Base-by-base conservation (phyloP, 208 protist genomes). In the Novymonas esmeraldas region DNA sequence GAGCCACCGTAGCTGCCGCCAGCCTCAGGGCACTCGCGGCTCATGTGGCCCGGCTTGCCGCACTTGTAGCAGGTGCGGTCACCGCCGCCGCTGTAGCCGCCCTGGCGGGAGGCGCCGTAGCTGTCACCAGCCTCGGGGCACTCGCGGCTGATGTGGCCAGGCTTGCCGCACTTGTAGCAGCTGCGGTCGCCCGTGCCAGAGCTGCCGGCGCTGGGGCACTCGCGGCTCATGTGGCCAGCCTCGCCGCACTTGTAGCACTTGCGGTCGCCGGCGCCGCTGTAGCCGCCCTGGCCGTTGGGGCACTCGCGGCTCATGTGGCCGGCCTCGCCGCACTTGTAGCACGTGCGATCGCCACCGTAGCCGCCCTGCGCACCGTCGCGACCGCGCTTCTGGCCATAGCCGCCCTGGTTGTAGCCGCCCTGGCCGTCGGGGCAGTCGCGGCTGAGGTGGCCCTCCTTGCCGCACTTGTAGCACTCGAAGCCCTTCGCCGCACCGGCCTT, bases 91-190 rank as follows among this genome's bases (percentile, higher is more conserved):
- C 75, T 76, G 39, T 31, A 61, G 58, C 58, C 51, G 46, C 63
- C 63, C 44, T 66, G 51, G 66, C 75, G 78, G 39, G 38, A 61
- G 58, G 54, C 51, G 46, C 63, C 63, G 50, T 66, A 59, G 66
- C 67, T 73, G 54, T 71, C 65, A 49, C 61, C 75, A 0, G 61
- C 66, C 42, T 85, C 84, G 46, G 91, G 86, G 74, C 93, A 97
- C 22, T 96, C 88, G 55, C 94, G 88, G 70, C 70, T 87, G 57
- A 89, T 81, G 81, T 91, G 92, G 52, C 85, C 92, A 6, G 79
- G 56, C 78, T 93, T 71, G 42, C 92, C 92, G 73, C 92, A 96
- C 78, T 90, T 84, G 72, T 74, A 84, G 89, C 92, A 96, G n/a
- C 73, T 78, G 64, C 79, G 74, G 60, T 85, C 89, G 28, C 84